Evolutionary conservation across 371 early-diverging fungal species (phyloP).

Genomic region (Batkoa obscura): DNA sequence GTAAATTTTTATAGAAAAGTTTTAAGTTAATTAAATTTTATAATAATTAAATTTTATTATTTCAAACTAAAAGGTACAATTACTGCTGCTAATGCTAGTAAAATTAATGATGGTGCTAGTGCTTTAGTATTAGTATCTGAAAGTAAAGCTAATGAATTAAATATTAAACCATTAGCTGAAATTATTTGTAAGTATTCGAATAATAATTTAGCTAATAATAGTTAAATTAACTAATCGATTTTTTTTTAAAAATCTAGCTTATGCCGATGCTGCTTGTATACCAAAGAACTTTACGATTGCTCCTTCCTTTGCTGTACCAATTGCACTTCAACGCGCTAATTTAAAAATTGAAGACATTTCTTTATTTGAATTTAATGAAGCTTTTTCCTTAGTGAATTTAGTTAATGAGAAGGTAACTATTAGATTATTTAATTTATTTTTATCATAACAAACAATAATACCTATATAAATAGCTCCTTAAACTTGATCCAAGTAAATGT

Average conservation of each 20-base stretch:
- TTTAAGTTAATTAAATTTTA: too few relatives aligned
- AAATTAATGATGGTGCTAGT: conserved; percentile 87
- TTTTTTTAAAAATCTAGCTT: conserved; percentile 9
- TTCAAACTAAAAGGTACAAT: conserved; percentile 48
- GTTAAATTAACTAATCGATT: conserved; percentile 10
- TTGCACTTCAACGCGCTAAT: conserved; percentile 60
- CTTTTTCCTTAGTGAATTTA: conserved; percentile 79
- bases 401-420: conserved; percentile 48
- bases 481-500: conserved; percentile 47
- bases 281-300: conserved; percentile 85
- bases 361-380: conserved; percentile 86
- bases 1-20: neutral
- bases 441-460: neutral
- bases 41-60: too few relatives aligned
- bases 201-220: too few relatives aligned
- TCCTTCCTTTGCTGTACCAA: conserved; percentile 80
- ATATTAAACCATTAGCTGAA: conserved; percentile 52
- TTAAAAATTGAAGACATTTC: conserved; percentile 50
- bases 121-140: conserved; percentile 76
- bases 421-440: neutral
- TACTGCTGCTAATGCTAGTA: conserved; percentile 90
- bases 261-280: conserved; percentile 54
- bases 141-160: conserved; percentile 46
- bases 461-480: conserved; percentile 27
- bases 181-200: conserved; percentile 28